Conservation (phyloP, 75 land plant genomes). For the Cupressus sempervirens region DNA sequence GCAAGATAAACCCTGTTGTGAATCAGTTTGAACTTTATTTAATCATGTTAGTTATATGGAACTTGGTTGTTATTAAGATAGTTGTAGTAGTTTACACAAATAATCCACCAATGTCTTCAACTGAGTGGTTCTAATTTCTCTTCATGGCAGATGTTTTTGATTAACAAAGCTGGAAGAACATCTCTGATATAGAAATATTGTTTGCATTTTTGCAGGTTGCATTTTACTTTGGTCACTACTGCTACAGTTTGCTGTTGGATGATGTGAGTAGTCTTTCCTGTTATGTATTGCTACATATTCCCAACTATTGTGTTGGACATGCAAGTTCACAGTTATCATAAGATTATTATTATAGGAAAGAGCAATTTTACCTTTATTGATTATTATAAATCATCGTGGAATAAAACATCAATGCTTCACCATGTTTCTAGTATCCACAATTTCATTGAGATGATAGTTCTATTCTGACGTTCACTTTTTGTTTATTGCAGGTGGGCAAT, state of each 20-base stretch:
- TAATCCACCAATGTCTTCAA: background rate
- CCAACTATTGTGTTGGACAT: background rate
- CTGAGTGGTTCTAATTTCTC: background rate
- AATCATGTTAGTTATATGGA: background rate
- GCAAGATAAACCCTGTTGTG: background rate
- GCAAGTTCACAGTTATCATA: background rate
- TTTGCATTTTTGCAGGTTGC: constrained; percentile 36
- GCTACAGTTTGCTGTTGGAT: constrained; percentile 74
- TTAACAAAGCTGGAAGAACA: background rate
- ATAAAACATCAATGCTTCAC: background rate
- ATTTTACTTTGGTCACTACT: constrained; percentile 55
- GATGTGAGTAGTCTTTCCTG: constrained; percentile 45
- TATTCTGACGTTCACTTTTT: background rate
- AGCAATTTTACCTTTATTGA: background rate
- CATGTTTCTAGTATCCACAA: background rate
- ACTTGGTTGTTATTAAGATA: constrained; percentile 3
- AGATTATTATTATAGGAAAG: background rate
- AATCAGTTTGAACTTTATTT: background rate
- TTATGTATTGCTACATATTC: background rate
- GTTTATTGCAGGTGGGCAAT: constrained; percentile 17
- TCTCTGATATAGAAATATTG: background rate
- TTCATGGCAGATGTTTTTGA: background rate
- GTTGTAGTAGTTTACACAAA: background rate
- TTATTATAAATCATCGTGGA: background rate
- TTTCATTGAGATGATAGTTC: background rate